phyloP scores from a whole-genome alignment of 116 monocot species.

The Zostera marina region DNA sequence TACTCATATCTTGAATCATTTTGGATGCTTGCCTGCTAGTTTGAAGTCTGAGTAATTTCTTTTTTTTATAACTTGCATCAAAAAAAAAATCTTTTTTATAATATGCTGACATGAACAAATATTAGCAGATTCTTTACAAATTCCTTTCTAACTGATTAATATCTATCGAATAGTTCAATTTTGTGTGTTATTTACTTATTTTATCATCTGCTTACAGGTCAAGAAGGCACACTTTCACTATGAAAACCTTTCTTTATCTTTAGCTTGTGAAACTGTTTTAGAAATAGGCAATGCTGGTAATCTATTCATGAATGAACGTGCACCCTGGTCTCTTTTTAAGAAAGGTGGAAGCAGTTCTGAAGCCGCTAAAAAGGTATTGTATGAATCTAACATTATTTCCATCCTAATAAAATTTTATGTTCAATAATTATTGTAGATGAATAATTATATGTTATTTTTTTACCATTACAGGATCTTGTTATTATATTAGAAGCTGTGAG shows the following conservation, averaged over 20 bases:
- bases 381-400: slow-evolving; percentile 2
- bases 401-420: background rate
- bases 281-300: slow-evolving; percentile 92
- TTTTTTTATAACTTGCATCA: too few species aligned
- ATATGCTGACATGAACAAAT: too few species aligned
- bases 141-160: background rate
- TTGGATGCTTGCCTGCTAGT: background rate
- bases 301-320: slow-evolving; percentile 63
- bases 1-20: background rate
- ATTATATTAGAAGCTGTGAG: slow-evolving; percentile 83
- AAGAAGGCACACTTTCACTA: slow-evolving; percentile 49
- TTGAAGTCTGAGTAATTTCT: background rate
- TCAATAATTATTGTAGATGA: slow-evolving; percentile 4
- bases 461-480: slow-evolving; percentile 58
- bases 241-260: slow-evolving; percentile 63
- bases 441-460: too few species aligned
- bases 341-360: slow-evolving; percentile 60
- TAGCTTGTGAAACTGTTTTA: slow-evolving; percentile 73
- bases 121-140: too few species aligned
- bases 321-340: slow-evolving; percentile 93
- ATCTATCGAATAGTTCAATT: too few species aligned
- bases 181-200: background rate
- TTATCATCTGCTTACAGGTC: slow-evolving; percentile 32
- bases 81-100: too few species aligned
- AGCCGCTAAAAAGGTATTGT: slow-evolving; percentile 72